Percentiles rank a stretch among this genome's conserved stretches.
Conservation (phyloP, 495 filamentous ascomycete species). For the Xanthoparmelia taractica region DNA sequence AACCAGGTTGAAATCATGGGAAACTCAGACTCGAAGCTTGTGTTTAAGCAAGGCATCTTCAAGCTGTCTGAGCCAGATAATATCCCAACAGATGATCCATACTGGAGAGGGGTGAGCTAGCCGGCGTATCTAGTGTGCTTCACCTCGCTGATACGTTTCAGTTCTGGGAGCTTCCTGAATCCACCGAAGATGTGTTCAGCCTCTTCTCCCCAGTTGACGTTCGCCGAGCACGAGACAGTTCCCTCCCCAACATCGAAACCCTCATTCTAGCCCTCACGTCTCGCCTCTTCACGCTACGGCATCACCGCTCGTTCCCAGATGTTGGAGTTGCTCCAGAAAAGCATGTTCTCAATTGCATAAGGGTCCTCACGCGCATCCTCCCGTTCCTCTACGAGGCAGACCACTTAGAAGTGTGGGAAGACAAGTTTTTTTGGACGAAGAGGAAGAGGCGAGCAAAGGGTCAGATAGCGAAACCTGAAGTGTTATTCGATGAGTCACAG, state of each 20-base stretch:
- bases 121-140: slow-evolving; percentile 15
- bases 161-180: slow-evolving; percentile 98
- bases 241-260: slow-evolving; percentile 85
- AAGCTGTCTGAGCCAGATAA: slow-evolving; percentile 81
- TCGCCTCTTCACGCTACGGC: slow-evolving; percentile 70
- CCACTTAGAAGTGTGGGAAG: slow-evolving; percentile 77
- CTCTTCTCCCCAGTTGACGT: slow-evolving; percentile 93
- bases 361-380: slow-evolving; percentile 81
- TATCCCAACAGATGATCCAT: slow-evolving; percentile 81
- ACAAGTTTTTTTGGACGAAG: slow-evolving; percentile 83
- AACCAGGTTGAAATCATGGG: slow-evolving; percentile 54
- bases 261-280: slow-evolving; percentile 75
- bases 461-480: slow-evolving; percentile 54
- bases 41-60: slow-evolving; percentile 99
- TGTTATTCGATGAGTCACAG: slow-evolving; percentile 76
- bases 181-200: slow-evolving; percentile 91
- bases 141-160: slow-evolving; percentile 33
- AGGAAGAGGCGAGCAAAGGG: slow-evolving; percentile 53
- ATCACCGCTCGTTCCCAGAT: slow-evolving; percentile 85
- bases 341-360: slow-evolving; percentile 88
- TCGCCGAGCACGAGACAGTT: slow-evolving; percentile 77
- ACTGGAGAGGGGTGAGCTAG: slow-evolving; percentile 77
- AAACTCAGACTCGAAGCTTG: slow-evolving; percentile 97
- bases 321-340: slow-evolving; percentile 80
- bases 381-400: slow-evolving; percentile 93